Base-by-base conservation (phyloP, 805 yeast genomes). In the Metschnikowia anglica region DNA sequence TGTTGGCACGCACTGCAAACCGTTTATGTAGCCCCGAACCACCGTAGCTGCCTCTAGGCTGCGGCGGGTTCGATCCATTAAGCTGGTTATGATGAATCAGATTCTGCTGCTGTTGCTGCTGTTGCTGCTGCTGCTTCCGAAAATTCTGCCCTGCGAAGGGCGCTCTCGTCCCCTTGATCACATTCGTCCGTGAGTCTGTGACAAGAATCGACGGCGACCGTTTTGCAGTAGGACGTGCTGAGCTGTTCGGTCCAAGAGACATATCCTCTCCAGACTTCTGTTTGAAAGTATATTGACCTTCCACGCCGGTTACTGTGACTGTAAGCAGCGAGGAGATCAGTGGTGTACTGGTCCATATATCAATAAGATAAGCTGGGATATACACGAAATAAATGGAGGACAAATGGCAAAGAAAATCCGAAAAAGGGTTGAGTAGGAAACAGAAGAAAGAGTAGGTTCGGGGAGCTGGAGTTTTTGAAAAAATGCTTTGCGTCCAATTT, bases 141-240 rank as follows among this genome's bases (percentile, higher is more conserved):
- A 54, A 72, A 49, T 66, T 66, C 41, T 76, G 80, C 26, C 91
- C 90, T 1, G 93, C 93, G 73, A 81, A 87, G 1, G 93, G 95
- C 0, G 91, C 93, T 37, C 83, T 60, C n/a, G 73, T 67, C 19
- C 76, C 74, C 48, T 72, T 72, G 17, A 69, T 63, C 41, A 64
- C 70, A 45, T 68, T 68, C 41, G 80, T 74, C 47, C 98, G 72
- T 2, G 87, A 80, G 65, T 90, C 98, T 0, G 98, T 91, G 28
- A 90, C 98, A 44, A 90, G 73, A 57, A 90, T 90, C 1, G 96
- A 87, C 9, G 98, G 97, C 23, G 97, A 87, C 54, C 97, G 68
- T 55, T 86, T 87, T 11, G 96, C 88, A 5, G 86, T 81, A 3
- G 85, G 83, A 44, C 73, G 59, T 43, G 46, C 27, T 7, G 46